A percentile compares a stretch with the other conserved stretches of the same genome.
These are phyloP conservation scores for Chytriomyces confervae DNA, from an alignment of 192 early-diverging fungal genomes.

Conservation along the genomic window DNA sequence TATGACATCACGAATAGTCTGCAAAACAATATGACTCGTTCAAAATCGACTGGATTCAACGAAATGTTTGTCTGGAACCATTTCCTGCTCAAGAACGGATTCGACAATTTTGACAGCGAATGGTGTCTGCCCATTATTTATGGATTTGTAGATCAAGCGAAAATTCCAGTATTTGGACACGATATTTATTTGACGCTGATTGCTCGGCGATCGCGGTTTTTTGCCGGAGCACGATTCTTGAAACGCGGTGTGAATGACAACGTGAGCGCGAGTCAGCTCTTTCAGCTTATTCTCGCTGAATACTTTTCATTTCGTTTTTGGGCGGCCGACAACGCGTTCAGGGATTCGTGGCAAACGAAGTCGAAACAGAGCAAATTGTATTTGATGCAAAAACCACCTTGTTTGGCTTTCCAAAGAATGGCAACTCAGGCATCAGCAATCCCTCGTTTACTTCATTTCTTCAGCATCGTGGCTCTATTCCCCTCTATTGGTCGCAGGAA, in stretches of 20 bases:
- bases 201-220: slow-evolving; percentile 90
- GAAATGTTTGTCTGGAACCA: slow-evolving; percentile 98
- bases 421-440: slow-evolving; percentile 46
- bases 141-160: slow-evolving; percentile 98
- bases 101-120: slow-evolving; percentile 64
- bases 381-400: slow-evolving; percentile 88
- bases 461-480: slow-evolving; percentile 97
- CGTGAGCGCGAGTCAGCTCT: slow-evolving; percentile 32
- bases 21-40: slow-evolving; percentile 84
- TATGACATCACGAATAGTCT: slow-evolving; percentile 94
- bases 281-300: neutral
- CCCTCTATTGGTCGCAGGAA: slow-evolving; percentile 95
- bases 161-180: slow-evolving; percentile 88
- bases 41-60: slow-evolving; percentile 57
- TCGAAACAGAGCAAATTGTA: slow-evolving; percentile 98
- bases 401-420: slow-evolving; percentile 67
- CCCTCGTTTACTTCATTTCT: slow-evolving; percentile 91
- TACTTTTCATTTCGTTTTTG: neutral
- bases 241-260: slow-evolving; percentile 94
- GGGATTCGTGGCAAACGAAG: slow-evolving; percentile 98
- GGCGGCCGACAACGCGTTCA: slow-evolving; percentile 31
- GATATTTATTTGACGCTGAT: slow-evolving; percentile 92
- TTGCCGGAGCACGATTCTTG: slow-evolving; percentile 94
- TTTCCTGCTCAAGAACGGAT: slow-evolving; percentile 70
- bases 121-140: slow-evolving; percentile 88